phyloP scores from a whole-genome alignment of 345 rosid genomes.

The Gossypium thurberi region DNA sequence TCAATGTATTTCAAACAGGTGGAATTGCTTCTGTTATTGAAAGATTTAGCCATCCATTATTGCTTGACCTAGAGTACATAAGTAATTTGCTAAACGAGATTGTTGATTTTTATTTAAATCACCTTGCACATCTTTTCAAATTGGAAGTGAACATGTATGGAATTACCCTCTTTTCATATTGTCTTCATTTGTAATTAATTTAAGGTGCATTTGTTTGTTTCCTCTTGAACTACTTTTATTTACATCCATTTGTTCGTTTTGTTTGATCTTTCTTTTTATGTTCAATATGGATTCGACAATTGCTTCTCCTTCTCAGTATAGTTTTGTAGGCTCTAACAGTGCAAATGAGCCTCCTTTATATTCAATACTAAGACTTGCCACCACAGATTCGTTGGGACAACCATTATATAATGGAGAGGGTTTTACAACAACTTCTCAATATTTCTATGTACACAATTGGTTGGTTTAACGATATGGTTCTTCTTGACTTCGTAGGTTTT shows the following conservation, averaged over 20 bases:
- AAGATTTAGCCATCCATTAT: constrained; percentile 59
- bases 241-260: no score
- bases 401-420: neutral
- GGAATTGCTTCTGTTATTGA: constrained; percentile 50
- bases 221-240: no score
- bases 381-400: constrained; percentile 19
- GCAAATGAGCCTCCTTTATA: constrained; percentile 31
- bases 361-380: constrained; percentile 29
- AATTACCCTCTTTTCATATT: no score
- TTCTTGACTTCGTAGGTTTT: neutral
- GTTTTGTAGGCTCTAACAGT: constrained; percentile 19
- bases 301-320: no score
- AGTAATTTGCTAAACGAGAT: constrained; percentile 19
- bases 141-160: no score
- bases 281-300: no score
- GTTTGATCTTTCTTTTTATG: no score
- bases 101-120: constrained; percentile 1
- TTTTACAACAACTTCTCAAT: constrained; percentile 23
- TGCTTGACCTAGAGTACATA: constrained; percentile 62
- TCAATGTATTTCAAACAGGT: constrained; percentile 29
- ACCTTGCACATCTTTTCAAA: constrained; percentile 18
- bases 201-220: no score
- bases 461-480: constrained; percentile 1
- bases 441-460: constrained; percentile 1
- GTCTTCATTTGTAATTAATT: no score